Base-by-base conservation (phyloP, 257 asterid genomes). In the Vinca minor region DNA sequence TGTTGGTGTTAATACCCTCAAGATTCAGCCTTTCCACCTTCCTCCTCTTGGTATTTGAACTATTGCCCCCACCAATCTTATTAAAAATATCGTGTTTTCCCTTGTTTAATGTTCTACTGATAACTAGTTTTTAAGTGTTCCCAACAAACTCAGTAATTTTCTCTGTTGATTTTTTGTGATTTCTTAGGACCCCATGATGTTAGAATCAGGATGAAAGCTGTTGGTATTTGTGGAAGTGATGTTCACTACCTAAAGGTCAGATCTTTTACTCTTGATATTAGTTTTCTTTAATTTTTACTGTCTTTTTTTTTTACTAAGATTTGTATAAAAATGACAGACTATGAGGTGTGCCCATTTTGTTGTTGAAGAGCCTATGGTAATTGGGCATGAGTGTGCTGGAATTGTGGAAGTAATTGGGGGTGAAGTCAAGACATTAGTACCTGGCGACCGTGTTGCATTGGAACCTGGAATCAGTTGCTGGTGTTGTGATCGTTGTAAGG, bases 181-280 rank as follows among this genome's bases (percentile, higher is more conserved):
- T 54, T 44, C 7, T 35, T 61, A 91, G 96, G 98, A n/a, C 81
- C 96, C 59, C 88, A 78, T 70, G 98, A 91, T 82, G 96, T 86
- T 69, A 84, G 87, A 79, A 84, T 91, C 74, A 79, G 87, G 68
- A 91, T 91, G 90, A 91, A 91, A 79, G 96, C 98, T 73, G 96
- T 91, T 65, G 98, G 98, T 49, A 91, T 92, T 53, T 92, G 98
- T 79, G 98, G 98, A 75, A 92, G 98, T 79, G 98, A 92, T 79
- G 98, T 92, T 77, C 96, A 88, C 73, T 86, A 80, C 75, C 92
- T 88, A 82, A 91, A 86, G 98, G 96, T 91, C 45, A 59, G 44
- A 35, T n/a, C 31, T 31, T 46, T 15, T 47, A 26, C 21, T 0
- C 38, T 28, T 23, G 11, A 48, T 4, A 46, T 1, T 38, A 57